A percentile compares a stretch with the other conserved stretches of the same genome.
Conservation (phyloP, 768 basidiomycete genomes). For the Suillus weaverae region DNA sequence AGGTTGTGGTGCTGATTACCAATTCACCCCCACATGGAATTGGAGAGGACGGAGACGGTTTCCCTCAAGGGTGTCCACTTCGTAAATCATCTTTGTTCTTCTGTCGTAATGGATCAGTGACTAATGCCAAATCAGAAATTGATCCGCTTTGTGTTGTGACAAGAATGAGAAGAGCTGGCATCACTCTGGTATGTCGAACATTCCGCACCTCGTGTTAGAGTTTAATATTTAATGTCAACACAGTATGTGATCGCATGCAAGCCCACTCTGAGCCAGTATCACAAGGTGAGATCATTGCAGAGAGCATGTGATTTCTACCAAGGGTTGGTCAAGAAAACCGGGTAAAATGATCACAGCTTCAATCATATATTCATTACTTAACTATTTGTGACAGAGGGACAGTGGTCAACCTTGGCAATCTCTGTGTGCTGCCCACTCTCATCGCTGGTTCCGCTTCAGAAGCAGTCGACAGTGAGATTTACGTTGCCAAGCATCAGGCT, state of each 20-base stretch:
- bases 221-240: no score
- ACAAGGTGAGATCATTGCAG: not conserved
- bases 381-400: not conserved
- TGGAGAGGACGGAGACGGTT: not conserved
- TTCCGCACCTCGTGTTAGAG: not conserved
- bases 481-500: not conserved
- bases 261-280: no score
- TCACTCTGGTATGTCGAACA: not conserved
- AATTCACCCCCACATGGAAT: not conserved
- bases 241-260: not conserved
- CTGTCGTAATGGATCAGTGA: no score
- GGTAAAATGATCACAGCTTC: not conserved
- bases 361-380: not conserved
- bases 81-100: no score
- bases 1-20: not conserved
- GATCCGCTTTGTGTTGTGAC: not conserved
- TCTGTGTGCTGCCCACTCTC: not conserved
- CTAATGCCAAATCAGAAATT: not conserved
- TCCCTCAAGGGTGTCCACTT: not conserved
- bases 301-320: not conserved
- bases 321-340: not conserved
- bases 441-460: not conserved
- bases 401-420: not conserved
- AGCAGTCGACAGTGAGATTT: not conserved
- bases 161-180: not conserved